Conservation (phyloP, 2,329 filamentous ascomycete genomes). For the Penicillium brasilianum region DNA sequence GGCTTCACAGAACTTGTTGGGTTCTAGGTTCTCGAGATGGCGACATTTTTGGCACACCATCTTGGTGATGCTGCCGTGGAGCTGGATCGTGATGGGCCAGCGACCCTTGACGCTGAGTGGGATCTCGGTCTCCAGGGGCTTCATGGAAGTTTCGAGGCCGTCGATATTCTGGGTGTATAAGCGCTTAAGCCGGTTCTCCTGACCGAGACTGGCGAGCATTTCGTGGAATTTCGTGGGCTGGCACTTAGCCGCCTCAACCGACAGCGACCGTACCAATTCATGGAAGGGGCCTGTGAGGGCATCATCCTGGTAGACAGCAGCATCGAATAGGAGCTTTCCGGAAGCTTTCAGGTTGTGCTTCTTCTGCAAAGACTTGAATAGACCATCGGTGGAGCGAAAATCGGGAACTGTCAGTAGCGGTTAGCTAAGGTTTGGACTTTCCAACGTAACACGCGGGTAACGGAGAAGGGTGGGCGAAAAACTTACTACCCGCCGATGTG, state of each 20-base stretch:
- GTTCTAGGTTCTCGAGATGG: constrained; percentile 75
- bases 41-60: constrained; percentile 97
- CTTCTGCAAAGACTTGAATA: constrained; percentile 83
- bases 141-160: constrained; percentile 84
- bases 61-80: constrained; percentile 90
- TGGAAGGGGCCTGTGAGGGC: constrained; percentile 89
- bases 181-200: constrained; percentile 83
- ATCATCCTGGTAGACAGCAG: constrained; percentile 94
- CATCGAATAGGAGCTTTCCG: constrained; percentile 95
- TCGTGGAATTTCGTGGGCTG: constrained; percentile 90
- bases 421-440: background rate
- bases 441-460: constrained; percentile 19
- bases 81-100: constrained; percentile 91
- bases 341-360: constrained; percentile 92
- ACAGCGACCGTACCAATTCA: constrained; percentile 90
- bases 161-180: constrained; percentile 98
- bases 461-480: constrained; percentile 20
- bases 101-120: constrained; percentile 83
- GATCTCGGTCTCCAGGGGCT: constrained; percentile 77
- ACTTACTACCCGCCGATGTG: constrained; percentile 87
- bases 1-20: constrained; percentile 80
- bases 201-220: constrained; percentile 84
- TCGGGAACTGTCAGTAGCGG: constrained; percentile 72
- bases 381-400: constrained; percentile 87
- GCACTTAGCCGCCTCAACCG: constrained; percentile 75